Evolutionary conservation across 768 basidiomycete species (phyloP), one percentile per base, ranked within the genome.

Genomic region (Mycena haematopus): DNA sequence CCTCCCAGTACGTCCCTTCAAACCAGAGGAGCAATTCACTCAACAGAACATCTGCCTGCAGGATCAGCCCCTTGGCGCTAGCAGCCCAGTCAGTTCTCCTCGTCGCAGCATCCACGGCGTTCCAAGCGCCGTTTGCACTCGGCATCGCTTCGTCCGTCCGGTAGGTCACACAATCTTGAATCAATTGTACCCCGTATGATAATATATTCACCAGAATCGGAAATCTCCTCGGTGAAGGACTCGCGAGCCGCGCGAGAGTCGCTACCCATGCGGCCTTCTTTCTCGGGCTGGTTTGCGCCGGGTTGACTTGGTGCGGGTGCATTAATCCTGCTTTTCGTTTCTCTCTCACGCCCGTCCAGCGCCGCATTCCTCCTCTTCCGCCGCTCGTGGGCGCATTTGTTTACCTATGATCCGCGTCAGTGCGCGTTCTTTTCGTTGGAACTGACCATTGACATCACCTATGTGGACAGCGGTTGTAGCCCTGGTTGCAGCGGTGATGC

Each of bases 161-260:
- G 52, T 53, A 21, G 17, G 29, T 21, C 19, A 31, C 13, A 29
- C 19, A 19, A 19, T 33, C 29, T 7, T 51, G 29, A 8, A 35
- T 35, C 3, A 40, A 24, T 38, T 24, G n/a, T n/a, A n/a, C n/a
- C n/a, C n/a, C n/a, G n/a, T n/a, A 24, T 5, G 7, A 24, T 36
- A 22, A 17, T 9, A 3, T 24, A 5, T 10, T 17, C n/a, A 10
- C 17, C 11, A 53, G 52, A 9, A 53, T 53, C 22, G 52, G 52
- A 27, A 24, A 53, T 40, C n/a, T 40, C 22, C 52, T 53, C 8
- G 52, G 52, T 9, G 36, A 53, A 53, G 36, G 52, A 13, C 36
- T 14, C 15, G 35, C 36, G 1, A 36, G 19, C 36, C 52, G 36
- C 15, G 52, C 52, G 1, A 36, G 15, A 33, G 15, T 53, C 17